phyloP scores from a whole-genome alignment of 148 eudicot species.

The Amaranthus palmeri region DNA sequence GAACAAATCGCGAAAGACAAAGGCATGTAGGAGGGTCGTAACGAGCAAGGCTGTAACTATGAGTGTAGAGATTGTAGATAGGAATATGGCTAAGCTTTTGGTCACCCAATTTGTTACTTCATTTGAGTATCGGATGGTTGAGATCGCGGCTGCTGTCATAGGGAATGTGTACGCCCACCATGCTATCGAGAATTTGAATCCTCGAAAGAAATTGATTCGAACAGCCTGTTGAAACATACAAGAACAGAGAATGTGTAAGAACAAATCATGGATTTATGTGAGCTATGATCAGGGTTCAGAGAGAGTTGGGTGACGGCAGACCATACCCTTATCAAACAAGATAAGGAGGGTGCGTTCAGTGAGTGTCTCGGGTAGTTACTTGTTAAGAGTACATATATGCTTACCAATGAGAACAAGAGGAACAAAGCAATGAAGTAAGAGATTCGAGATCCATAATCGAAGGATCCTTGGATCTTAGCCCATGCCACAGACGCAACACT shows the following conservation, averaged over 20 bases:
- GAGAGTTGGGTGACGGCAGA: too few relatives aligned
- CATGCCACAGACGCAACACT: slow-evolving; percentile 92
- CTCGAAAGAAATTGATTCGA: slow-evolving; percentile 91
- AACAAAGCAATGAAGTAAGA: slow-evolving; percentile 81
- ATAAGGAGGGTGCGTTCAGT: too few relatives aligned
- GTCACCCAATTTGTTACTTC: slow-evolving; percentile 53
- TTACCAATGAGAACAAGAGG: slow-evolving; percentile 87
- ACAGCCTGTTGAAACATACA: slow-evolving; percentile 54
- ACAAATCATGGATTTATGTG: background rate
- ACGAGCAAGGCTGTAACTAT: slow-evolving; percentile 48
- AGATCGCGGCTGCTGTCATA: slow-evolving; percentile 85
- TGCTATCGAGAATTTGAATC: slow-evolving; percentile 86
- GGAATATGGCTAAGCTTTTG: slow-evolving; percentile 34
- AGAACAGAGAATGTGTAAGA: background rate
- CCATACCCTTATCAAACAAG: too few relatives aligned
- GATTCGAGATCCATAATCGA: slow-evolving; percentile 63
- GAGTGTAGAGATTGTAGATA: slow-evolving; percentile 44
- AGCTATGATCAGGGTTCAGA: too few relatives aligned
- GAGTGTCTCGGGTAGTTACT: too few relatives aligned
- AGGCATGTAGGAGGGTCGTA: slow-evolving; percentile 64
- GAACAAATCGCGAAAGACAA: slow-evolving; percentile 60
- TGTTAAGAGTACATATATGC: slow-evolving; percentile 6
- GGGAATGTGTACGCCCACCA: slow-evolving; percentile 99
- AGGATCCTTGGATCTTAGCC: slow-evolving; percentile 74
- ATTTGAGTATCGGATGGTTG: slow-evolving; percentile 63